Evolutionary conservation across 2,329 filamentous ascomycete genomes (phyloP).

Genomic region (Septoria linicola): DNA sequence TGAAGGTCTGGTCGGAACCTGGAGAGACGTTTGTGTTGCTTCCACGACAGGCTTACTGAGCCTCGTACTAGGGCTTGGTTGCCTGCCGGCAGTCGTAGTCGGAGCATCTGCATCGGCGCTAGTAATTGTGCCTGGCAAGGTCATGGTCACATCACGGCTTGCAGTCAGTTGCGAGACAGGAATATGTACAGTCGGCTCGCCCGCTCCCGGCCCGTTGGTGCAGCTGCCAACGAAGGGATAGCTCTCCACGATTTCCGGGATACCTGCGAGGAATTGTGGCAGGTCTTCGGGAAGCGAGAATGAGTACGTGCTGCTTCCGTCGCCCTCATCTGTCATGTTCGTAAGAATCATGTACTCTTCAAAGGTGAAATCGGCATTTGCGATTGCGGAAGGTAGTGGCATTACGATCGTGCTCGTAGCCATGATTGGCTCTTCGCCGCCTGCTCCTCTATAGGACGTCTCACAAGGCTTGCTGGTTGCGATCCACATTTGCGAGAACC

Average conservation of each 20-base stretch:
- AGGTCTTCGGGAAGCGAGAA: slow-evolving; percentile 9
- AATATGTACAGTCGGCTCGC: slow-evolving; percentile 8
- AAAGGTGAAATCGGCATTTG: slow-evolving; percentile 5
- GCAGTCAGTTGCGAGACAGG: slow-evolving; percentile 6
- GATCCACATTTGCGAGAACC: slow-evolving; percentile 5
- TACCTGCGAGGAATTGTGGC: slow-evolving; percentile 3
- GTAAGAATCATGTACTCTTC: slow-evolving; percentile 3
- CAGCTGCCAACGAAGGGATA: slow-evolving; percentile 2
- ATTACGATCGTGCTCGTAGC: slow-evolving; percentile 7
- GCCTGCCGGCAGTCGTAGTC: not conserved
- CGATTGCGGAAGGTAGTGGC: slow-evolving; percentile 1
- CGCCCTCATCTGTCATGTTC: slow-evolving; percentile 3
- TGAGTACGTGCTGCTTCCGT: not conserved
- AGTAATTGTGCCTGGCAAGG: slow-evolving; percentile 4
- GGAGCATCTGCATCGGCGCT: not conserved
- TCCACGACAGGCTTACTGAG: not conserved
- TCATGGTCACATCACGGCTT: slow-evolving; percentile 4
- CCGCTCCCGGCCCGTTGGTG: not conserved
- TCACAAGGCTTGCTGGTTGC: slow-evolving; percentile 5
- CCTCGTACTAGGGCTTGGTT: slow-evolving; percentile 2
- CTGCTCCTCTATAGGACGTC: not conserved
- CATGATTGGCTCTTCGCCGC: not conserved
- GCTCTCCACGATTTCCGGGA: slow-evolving; percentile 2
- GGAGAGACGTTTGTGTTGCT: not conserved
- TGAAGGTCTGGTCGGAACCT: not conserved